phyloP scores from a whole-genome alignment of 129 eudicot genomes.

The Tanacetum coccineum region DNA sequence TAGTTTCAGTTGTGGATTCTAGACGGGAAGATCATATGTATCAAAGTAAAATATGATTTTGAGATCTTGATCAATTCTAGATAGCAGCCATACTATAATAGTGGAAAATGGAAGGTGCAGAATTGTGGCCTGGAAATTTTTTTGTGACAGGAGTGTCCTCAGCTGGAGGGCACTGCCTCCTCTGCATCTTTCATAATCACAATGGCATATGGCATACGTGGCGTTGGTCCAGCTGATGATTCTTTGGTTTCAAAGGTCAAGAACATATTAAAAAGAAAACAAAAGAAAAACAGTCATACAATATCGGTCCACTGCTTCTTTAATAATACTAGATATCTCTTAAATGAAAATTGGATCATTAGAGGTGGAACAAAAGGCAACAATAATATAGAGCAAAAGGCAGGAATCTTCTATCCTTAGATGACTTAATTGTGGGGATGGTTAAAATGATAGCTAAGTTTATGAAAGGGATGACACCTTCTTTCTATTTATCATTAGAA shows the following conservation, averaged over 20 bases:
- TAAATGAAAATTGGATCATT: constrained; percentile 22
- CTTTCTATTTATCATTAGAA: constrained; percentile 28
- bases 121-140: constrained; percentile 31
- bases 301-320: constrained; percentile 26
- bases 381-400: constrained; percentile 25
- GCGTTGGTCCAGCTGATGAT: constrained; percentile 6
- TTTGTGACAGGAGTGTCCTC: constrained; percentile 27
- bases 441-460: constrained; percentile 29
- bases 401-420: constrained; percentile 38
- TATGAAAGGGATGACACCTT: constrained; percentile 11
- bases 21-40: background rate
- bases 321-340: constrained; percentile 31
- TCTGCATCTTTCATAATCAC: constrained; percentile 16
- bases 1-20: background rate
- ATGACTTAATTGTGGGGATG: constrained; percentile 31
- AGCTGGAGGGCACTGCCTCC: constrained; percentile 28
- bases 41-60: constrained; percentile 10
- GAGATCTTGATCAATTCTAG: constrained; percentile 15
- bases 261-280: background rate
- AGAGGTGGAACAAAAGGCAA: constrained; percentile 29
- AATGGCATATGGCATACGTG: constrained; percentile 25
- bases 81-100: background rate
- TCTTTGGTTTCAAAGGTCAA: background rate
- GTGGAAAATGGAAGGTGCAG: constrained; percentile 20
- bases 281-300: constrained; percentile 3